These are phyloP conservation scores for Boletus rubroflammeus DNA, from an alignment of 768 basidiomycete genomes.

Conservation along the genomic window DNA sequence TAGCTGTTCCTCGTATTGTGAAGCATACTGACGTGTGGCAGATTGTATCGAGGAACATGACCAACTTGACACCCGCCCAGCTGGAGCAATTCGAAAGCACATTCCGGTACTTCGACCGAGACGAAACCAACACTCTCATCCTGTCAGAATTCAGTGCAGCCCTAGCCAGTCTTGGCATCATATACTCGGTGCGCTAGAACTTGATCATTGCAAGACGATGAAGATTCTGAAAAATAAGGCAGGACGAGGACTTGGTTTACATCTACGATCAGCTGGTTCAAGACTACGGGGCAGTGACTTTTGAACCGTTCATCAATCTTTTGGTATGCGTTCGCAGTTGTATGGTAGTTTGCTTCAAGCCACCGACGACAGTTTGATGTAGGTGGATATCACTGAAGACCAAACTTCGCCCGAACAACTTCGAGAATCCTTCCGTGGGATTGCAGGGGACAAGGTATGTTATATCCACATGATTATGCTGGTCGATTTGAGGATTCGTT, in stretches of 20 bases:
- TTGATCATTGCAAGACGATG: background rate
- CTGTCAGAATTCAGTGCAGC: conserved; percentile 90
- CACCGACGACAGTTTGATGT: conserved; percentile 1
- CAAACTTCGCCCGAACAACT: conserved; percentile 91
- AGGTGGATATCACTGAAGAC: conserved; percentile 97
- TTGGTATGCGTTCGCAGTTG: conserved; percentile 50
- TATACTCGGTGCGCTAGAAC: conserved; percentile 64
- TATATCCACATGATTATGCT: background rate
- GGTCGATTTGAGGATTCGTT: conserved; percentile 5
- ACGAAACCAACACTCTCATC: conserved; percentile 84
- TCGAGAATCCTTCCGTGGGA: conserved; percentile 88
- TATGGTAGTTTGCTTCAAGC: background rate
- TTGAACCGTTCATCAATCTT: conserved; percentile 92
- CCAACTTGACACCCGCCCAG: conserved; percentile 92
- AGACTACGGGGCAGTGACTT: conserved; percentile 86
- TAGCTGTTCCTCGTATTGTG: background rate
- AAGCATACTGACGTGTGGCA: conserved; percentile 31
- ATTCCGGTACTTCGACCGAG: conserved; percentile 96
- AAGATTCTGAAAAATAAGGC: conserved; percentile 1
- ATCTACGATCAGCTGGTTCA: conserved; percentile 77
- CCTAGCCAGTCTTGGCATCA: conserved; percentile 88
- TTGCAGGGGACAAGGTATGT: conserved; percentile 83
- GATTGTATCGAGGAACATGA: conserved; percentile 92
- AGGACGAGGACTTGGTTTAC: conserved; percentile 85
- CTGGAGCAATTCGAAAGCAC: conserved; percentile 96